These are phyloP conservation scores for Magnaporthiopsis incrustans DNA, from an alignment of 2,329 filamentous ascomycete genomes.

Conservation along the genomic window DNA sequence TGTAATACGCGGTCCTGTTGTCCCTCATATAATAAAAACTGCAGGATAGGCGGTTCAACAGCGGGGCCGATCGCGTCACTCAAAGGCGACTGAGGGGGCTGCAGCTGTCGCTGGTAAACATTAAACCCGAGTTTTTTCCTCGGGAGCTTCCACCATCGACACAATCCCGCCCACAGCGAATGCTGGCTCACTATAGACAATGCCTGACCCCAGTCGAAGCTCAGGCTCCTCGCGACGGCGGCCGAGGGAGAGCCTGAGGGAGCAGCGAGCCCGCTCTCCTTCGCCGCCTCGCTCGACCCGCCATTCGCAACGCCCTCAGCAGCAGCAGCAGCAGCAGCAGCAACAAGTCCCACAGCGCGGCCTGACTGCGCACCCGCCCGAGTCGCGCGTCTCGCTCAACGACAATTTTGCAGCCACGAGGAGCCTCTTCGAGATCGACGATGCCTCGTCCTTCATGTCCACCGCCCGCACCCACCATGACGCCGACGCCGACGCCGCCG, in stretches of 20 bases:
- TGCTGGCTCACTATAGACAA: background rate
- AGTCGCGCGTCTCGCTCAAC: conserved; percentile 37
- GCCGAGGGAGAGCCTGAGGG: background rate
- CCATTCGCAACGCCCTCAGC: background rate
- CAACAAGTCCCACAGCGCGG: background rate
- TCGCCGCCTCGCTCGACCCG: no score
- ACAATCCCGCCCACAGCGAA: background rate
- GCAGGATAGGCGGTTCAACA: background rate
- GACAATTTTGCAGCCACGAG: conserved; percentile 40
- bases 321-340: conserved; percentile 1
- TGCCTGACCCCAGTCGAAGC: background rate
- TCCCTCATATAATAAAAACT: background rate
- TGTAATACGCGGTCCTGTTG: background rate
- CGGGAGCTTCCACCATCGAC: background rate
- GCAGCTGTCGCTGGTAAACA: background rate
- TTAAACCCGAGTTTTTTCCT: background rate
- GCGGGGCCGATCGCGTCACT: background rate
- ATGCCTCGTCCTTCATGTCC: conserved; percentile 32
- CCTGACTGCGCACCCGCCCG: conserved; percentile 22
- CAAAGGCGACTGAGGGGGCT: background rate
- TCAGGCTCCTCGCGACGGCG: background rate
- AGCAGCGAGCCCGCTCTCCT: background rate
- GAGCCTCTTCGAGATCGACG: conserved; percentile 39
- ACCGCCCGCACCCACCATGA: conserved; percentile 22
- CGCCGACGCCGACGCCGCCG: conserved; percentile 10